These are phyloP conservation scores for Sanghuangporus weigelae DNA, from an alignment of 1,284 basidiomycete genomes.

Conservation along the genomic window DNA sequence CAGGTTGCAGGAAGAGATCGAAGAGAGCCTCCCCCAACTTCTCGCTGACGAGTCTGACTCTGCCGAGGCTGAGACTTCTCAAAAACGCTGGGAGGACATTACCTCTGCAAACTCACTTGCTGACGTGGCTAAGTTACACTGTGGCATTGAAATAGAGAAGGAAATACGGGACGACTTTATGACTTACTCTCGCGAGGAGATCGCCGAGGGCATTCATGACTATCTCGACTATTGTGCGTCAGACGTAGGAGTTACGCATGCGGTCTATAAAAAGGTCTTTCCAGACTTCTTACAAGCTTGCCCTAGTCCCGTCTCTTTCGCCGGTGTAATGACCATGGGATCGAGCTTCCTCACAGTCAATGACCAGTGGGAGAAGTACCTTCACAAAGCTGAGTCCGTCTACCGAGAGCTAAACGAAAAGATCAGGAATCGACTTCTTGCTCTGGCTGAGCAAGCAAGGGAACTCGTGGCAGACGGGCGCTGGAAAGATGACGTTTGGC, in stretches of 20 bases:
- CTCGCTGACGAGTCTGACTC: constrained; percentile 35
- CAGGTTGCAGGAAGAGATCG: constrained; percentile 29
- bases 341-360: constrained; percentile 91
- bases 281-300: constrained; percentile 82
- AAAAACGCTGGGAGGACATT: constrained; percentile 86
- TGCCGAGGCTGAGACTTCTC: constrained; percentile 34
- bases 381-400: constrained; percentile 71
- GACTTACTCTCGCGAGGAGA: constrained; percentile 54
- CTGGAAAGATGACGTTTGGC: constrained; percentile 82
- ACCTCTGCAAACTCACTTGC: constrained; percentile 90
- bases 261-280: constrained; percentile 78
- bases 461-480: constrained; percentile 37
- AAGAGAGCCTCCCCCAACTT: constrained; percentile 36
- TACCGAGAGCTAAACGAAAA: constrained; percentile 75
- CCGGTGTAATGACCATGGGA: constrained; percentile 90
- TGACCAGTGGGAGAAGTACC: constrained; percentile 82
- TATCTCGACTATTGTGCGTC: constrained; percentile 87
- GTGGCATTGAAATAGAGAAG: constrained; percentile 80
- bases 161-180: constrained; percentile 77
- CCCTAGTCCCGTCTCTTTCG: constrained; percentile 91
- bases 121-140: constrained; percentile 90
- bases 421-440: constrained; percentile 63
- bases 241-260: constrained; percentile 84
- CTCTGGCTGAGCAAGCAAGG: constrained; percentile 64
- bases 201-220: constrained; percentile 63